Conservation (phyloP, 2,329 filamentous ascomycete genomes). For the Claviceps sp. region DNA sequence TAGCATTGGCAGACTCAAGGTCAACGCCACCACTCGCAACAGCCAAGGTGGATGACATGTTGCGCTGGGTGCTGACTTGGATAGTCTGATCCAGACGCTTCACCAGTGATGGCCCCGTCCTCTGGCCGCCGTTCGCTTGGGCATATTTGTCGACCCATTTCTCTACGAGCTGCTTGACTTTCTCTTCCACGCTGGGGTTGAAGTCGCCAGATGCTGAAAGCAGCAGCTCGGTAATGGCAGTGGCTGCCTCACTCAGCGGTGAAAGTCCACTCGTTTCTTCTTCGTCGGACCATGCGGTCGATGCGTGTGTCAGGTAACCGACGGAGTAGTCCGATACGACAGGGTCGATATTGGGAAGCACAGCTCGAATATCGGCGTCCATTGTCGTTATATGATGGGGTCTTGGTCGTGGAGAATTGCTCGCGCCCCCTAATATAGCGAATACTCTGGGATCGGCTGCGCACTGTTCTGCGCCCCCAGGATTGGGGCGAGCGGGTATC, state of each 20-base stretch:
- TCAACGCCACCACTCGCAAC: slow-evolving; percentile 76
- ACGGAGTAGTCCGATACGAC: slow-evolving; percentile 85
- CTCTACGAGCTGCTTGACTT: slow-evolving; percentile 70
- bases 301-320: slow-evolving; percentile 89
- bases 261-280: slow-evolving; percentile 56
- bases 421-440: not conserved
- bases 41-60: slow-evolving; percentile 90
- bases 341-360: slow-evolving; percentile 78
- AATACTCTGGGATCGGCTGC: not conserved
- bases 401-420: not conserved
- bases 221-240: slow-evolving; percentile 74
- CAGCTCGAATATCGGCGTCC: slow-evolving; percentile 76
- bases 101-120: slow-evolving; percentile 61
- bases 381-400: slow-evolving; percentile 32
- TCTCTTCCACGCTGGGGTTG: slow-evolving; percentile 56
- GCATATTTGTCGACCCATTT: slow-evolving; percentile 81
- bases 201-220: slow-evolving; percentile 84
- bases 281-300: slow-evolving; percentile 66
- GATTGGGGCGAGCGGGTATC: not conserved
- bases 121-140: slow-evolving; percentile 57
- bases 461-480: too few relatives aligned
- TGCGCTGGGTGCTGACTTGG: slow-evolving; percentile 84
- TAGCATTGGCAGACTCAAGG: slow-evolving; percentile 78
- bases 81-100: slow-evolving; percentile 86
- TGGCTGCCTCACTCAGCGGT: slow-evolving; percentile 72